A percentile compares a stretch with the other conserved stretches of the same genome.
These are phyloP conservation scores for Aspergillus ostianus DNA, from an alignment of 495 filamentous ascomycete genomes.

Conservation along the genomic window DNA sequence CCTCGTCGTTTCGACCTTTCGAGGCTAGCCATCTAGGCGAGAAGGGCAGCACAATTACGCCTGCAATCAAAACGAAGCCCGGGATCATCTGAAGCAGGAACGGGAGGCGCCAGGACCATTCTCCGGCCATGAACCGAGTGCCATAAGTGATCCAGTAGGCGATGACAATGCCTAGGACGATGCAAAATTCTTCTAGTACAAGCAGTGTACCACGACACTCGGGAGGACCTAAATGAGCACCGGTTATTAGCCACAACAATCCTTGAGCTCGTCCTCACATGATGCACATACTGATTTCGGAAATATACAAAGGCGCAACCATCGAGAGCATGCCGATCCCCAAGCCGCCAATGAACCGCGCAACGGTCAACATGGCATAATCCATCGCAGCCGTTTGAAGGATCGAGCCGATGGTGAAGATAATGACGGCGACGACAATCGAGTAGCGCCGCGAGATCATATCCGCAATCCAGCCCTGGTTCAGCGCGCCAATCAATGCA, in stretches of 20 bases:
- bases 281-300: slow-evolving; percentile 45
- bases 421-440: slow-evolving; percentile 52
- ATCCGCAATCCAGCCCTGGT: slow-evolving; percentile 60
- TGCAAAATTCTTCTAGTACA: slow-evolving; percentile 54
- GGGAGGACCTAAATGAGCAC: slow-evolving; percentile 38
- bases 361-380: slow-evolving; percentile 58
- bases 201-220: slow-evolving; percentile 53
- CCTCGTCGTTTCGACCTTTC: slow-evolving; percentile 48
- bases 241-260: slow-evolving; percentile 3
- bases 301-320: slow-evolving; percentile 56
- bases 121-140: slow-evolving; percentile 49
- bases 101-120: slow-evolving; percentile 52
- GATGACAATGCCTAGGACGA: slow-evolving; percentile 55
- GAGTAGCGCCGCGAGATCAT: slow-evolving; percentile 57
- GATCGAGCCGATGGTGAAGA: slow-evolving; percentile 55
- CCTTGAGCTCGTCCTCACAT: not conserved
- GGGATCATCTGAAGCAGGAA: slow-evolving; percentile 52
- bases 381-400: slow-evolving; percentile 55
- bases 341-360: slow-evolving; percentile 59
- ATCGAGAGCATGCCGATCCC: slow-evolving; percentile 59
- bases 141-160: slow-evolving; percentile 60
- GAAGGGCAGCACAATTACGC: slow-evolving; percentile 49
- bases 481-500: slow-evolving; percentile 53
- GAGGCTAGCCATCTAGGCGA: slow-evolving; percentile 54
- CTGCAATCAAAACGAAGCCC: slow-evolving; percentile 42